Evolutionary conservation across 1,284 basidiomycete genomes (phyloP), one percentile per base, ranked within the genome.

Genomic region (Fomitiporia mediterranea): DNA sequence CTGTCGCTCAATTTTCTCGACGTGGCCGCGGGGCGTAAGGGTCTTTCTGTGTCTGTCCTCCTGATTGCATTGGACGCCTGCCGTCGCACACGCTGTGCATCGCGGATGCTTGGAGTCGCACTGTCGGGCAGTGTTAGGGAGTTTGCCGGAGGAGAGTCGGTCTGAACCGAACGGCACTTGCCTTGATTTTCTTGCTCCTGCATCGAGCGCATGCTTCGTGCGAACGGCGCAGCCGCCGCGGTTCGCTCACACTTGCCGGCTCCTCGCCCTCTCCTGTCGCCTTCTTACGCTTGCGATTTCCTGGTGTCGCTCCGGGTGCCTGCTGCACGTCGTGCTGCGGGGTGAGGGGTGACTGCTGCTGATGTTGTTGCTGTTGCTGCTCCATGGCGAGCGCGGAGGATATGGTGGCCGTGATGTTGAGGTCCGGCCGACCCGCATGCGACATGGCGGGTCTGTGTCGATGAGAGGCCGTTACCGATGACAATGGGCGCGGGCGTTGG

Each of bases 181-280:
- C 89, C 86, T 91, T 91, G 74, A 90, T 91, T 84, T 91, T 90
- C 81, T 91, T 91, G 74, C 84, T 86, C 79, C 89, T 86, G 78
- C 89, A 91, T 68, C 89, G 81, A 62, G 88, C 84, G 77, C 89
- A 91, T 61, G 89, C 89, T 72, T 91, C 89, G 74, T 91, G 89
- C 65, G 88, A 90, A 66, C 89, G 82, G 64, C 89, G 78, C 65
- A 91, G 79, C 58, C 89, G 81, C 65, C 89, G 80, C 50, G 87
- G 85, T 68, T 89, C 87, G 56, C 82, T 77, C 52, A 79, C 71
- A 27, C 78, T 69, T 38, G 72, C 56, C 53, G 72, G 70, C 37
- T 84, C 82, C 51, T 83, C 84, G 19, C 74, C 74, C 23, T 73
- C 74, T 3, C 72, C 70, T 58, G 76, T 81, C 43, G 71, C 75